Base-by-base conservation (phyloP, 2,329 filamentous ascomycete species). In the Rutstroemia sp. region DNA sequence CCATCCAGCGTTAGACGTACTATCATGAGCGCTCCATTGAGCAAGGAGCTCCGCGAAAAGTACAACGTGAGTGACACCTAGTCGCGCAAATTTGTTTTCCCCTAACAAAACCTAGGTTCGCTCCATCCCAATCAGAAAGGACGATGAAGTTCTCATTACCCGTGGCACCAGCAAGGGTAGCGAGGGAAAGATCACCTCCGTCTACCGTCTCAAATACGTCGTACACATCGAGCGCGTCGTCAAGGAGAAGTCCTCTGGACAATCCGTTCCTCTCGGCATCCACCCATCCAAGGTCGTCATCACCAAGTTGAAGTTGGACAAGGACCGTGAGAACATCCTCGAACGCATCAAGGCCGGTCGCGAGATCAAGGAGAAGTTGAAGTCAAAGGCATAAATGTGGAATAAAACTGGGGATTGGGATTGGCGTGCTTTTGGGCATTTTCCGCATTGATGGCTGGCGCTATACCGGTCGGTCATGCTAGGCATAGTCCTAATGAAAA, bases 231-330 rank as follows among this genome's bases (percentile, higher is more conserved):
- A 96, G 85, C 90, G 92, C 72, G 87, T 99, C 75, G 86, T 86
- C 76, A 90, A 92, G 74, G 94, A 99, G 78, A 99, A 99, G 88
- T 88, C 84, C 76, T 94, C 91, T 76, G 92, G 94, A 78, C 92
- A 96, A 82, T 88, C 85, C 74, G 92, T 97, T 57, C 92, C 92
- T 64, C 82, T 97, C 73, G 90, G 90, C 76, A 86, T 99, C 78
- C 88, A 92, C 79, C 87, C 94, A 72, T 95, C 88, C 79, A 97
- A 97, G 79, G 90, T 96, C 69, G 87, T 96, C 80, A 88, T 99
- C 82, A 96, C 87, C 80, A 96, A 96, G 86, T 84, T 97, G 76
- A 96, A 97, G 88, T 83, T 96, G 72, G 89, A 94, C 83, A 92
- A 94, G 86, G 89, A 95, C 79, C 87, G 89, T 69, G 89, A 94